A percentile compares a stretch with the other conserved stretches of the same genome.
These are phyloP conservation scores for Radiomyces spectabilis DNA, from an alignment of 192 early-diverging fungal genomes.

Conservation along the genomic window DNA sequence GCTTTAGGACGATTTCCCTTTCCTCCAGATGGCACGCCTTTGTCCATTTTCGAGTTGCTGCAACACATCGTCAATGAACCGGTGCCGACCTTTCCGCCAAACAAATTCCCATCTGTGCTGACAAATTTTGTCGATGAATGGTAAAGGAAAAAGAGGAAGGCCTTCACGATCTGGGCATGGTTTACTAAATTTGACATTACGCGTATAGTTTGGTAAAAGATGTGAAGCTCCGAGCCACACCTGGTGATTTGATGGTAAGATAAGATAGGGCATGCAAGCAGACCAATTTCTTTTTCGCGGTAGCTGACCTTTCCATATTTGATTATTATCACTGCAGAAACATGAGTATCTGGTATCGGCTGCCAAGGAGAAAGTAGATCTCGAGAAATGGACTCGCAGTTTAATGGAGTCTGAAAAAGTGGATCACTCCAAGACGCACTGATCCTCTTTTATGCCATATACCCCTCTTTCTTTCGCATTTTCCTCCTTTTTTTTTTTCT, in stretches of 20 bases:
- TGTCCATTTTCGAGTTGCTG: slow-evolving; percentile 82
- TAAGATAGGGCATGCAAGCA: not conserved
- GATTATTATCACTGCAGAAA: slow-evolving; percentile 24
- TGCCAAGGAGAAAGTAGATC: slow-evolving; percentile 50
- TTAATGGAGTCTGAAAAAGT: no score
- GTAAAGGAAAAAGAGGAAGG: slow-evolving; percentile 16
- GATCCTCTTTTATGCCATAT: no score
- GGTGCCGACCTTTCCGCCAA: slow-evolving; percentile 43
- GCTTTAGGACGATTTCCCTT: slow-evolving; percentile 71
- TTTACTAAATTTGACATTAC: not conserved
- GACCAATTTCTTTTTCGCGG: no score
- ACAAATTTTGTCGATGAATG: slow-evolving; percentile 12
- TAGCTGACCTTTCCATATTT: no score
- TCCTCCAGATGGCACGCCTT: slow-evolving; percentile 40
- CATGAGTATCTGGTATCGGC: slow-evolving; percentile 51
- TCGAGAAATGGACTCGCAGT: slow-evolving; percentile 58
- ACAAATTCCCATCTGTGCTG: not conserved
- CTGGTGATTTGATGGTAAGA: slow-evolving; percentile 56
- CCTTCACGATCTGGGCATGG: not conserved
- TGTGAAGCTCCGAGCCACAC: slow-evolving; percentile 50
- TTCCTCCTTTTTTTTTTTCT: no score
- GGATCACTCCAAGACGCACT: no score
- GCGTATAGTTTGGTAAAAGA: slow-evolving; percentile 44
- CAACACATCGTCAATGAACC: slow-evolving; percentile 88
- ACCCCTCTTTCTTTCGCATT: no score